Percentiles rank a stretch among this genome's conserved stretches.
phyloP scores from a whole-genome alignment of 2,329 filamentous ascomycete species.

The Sporothrix humicola region DNA sequence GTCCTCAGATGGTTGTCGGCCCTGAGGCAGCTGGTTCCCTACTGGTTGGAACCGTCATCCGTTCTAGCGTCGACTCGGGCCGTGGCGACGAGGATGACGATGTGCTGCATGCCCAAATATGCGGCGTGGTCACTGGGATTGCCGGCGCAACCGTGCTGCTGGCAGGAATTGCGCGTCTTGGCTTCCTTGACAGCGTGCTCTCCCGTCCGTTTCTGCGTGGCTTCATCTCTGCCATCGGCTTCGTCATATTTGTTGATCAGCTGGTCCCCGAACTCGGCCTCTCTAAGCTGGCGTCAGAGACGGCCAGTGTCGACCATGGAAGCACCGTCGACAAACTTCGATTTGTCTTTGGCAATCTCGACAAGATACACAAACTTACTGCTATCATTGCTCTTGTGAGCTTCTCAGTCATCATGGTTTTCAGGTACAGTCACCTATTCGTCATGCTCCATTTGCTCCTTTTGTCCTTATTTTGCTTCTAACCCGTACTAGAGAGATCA shows the following conservation, averaged over 20 bases:
- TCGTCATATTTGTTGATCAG: slow-evolving; percentile 95
- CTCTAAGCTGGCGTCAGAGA: slow-evolving; percentile 65
- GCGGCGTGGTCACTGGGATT: slow-evolving; percentile 86
- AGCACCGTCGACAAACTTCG: slow-evolving; percentile 84
- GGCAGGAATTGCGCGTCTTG: slow-evolving; percentile 81
- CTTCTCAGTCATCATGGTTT: slow-evolving; percentile 89
- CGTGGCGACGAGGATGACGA: slow-evolving; percentile 68
- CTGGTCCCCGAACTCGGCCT: slow-evolving; percentile 89
- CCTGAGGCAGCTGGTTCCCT: slow-evolving; percentile 94
- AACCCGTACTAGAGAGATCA: slow-evolving; percentile 69
- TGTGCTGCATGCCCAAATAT: slow-evolving; percentile 76
- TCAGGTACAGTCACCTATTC: slow-evolving; percentile 61
- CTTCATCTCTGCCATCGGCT: slow-evolving; percentile 96
- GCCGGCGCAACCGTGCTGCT: slow-evolving; percentile 87
- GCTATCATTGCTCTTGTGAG: slow-evolving; percentile 76
- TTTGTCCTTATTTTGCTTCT: neutral
- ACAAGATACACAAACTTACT: slow-evolving; percentile 74
- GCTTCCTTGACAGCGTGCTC: slow-evolving; percentile 92
- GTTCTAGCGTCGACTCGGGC: slow-evolving; percentile 74
- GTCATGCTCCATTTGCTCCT: neutral
- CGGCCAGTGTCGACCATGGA: slow-evolving; percentile 73
- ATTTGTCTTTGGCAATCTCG: slow-evolving; percentile 74
- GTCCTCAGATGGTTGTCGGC: slow-evolving; percentile 90
- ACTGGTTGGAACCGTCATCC: slow-evolving; percentile 84
- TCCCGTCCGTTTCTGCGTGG: slow-evolving; percentile 90